These are phyloP conservation scores for Trypanosoma scelopori DNA, from an alignment of 208 protist species.

Conservation along the genomic window DNA sequence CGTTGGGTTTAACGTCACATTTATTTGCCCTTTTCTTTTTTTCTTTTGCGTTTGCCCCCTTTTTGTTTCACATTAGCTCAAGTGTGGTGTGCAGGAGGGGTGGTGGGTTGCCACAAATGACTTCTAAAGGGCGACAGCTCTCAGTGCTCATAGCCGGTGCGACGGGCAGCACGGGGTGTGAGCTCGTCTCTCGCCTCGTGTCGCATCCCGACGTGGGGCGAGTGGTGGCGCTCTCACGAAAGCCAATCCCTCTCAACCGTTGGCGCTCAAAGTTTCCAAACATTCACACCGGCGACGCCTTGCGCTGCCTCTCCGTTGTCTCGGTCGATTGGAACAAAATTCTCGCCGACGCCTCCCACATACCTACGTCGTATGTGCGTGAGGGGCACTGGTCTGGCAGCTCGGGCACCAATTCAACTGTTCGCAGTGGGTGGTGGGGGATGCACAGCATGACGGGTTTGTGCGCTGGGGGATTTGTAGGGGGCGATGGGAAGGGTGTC, in stretches of 20 bases:
- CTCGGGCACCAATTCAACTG: neutral
- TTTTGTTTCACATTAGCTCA: neutral
- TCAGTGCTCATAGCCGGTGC: conserved; percentile 67
- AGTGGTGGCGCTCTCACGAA: conserved; percentile 56
- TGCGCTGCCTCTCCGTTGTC: conserved; percentile 56
- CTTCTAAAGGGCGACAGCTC: conserved; percentile 41
- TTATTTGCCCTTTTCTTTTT: no score
- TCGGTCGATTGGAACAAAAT: conserved; percentile 66
- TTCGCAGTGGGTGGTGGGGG: neutral
- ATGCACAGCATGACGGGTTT: neutral
- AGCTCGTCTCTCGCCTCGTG: conserved; percentile 61
- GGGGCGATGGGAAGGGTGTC: no score
- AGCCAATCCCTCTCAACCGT: conserved; percentile 51
- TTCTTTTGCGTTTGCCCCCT: no score
- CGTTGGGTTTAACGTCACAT: no score
- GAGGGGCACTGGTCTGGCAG: conserved; percentile 38
- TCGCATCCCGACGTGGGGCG: conserved; percentile 59
- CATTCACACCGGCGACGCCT: conserved; percentile 48
- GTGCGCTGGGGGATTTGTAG: no score
- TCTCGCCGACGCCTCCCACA: conserved; percentile 42
- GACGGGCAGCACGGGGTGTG: conserved; percentile 51
- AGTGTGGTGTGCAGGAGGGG: neutral
- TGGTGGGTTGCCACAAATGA: neutral
- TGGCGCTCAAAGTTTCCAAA: conserved; percentile 51
- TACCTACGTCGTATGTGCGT: conserved; percentile 42